phyloP scores from a whole-genome alignment of 257 asterid genomes.

The Galeopsis tetrahit region DNA sequence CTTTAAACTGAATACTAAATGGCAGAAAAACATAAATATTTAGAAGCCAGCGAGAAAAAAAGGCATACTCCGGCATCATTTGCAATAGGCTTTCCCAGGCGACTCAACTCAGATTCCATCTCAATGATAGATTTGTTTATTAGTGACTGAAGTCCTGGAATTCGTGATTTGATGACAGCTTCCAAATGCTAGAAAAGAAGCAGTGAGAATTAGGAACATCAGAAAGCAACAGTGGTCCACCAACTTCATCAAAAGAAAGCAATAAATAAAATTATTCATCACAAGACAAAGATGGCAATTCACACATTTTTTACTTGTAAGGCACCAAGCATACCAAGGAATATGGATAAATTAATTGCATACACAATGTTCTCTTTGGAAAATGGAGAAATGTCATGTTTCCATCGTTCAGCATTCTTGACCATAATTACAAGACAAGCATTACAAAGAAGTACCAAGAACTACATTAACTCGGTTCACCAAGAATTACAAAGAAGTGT shows the following conservation, averaged over 20 bases:
- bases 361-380: too few species aligned
- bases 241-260: slow-evolving; percentile 14
- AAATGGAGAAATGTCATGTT: neutral
- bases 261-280: slow-evolving; percentile 4
- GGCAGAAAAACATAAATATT: neutral
- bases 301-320: neutral
- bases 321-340: too few species aligned
- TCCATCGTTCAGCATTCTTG: neutral
- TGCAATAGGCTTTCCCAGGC: slow-evolving; percentile 95
- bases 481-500: too few species aligned
- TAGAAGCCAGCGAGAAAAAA: slow-evolving; percentile 18
- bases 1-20: slow-evolving; percentile 7
- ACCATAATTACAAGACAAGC: neutral
- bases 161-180: slow-evolving; percentile 95
- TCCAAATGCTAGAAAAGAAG: slow-evolving; percentile 81
- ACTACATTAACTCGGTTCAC: too few species aligned
- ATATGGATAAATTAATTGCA: too few species aligned
- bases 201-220: slow-evolving; percentile 24
- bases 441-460: neutral
- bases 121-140: slow-evolving; percentile 91
- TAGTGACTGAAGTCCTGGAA: slow-evolving; percentile 98
- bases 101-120: slow-evolving; percentile 86
- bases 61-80: slow-evolving; percentile 94
- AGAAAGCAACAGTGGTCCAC: slow-evolving; percentile 1
- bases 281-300: slow-evolving; percentile 13